Percentiles rank a stretch among this genome's conserved stretches.
These are phyloP conservation scores for Pythium chondricola DNA, from an alignment of 352 stramenopile genomes.

Conservation along the genomic window DNA sequence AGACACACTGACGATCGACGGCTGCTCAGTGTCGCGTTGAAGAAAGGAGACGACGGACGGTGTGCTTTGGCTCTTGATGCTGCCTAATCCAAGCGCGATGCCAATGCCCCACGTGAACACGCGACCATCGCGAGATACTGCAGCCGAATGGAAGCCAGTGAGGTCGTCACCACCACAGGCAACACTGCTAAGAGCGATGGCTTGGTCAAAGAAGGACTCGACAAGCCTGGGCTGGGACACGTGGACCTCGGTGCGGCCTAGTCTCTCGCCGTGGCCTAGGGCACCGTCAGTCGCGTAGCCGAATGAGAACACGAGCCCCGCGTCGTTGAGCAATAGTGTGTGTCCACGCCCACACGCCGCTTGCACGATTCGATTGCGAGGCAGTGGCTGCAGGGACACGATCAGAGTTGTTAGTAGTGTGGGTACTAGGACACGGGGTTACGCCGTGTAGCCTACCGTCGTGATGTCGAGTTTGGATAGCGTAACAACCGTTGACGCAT, in stretches of 20 bases:
- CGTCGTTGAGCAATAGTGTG: conserved; percentile 55
- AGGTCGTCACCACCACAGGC: conserved; percentile 50
- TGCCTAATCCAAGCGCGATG: conserved; percentile 37
- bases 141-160: conserved; percentile 62
- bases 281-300: conserved; percentile 46
- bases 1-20: conserved; percentile 19
- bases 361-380: conserved; percentile 52
- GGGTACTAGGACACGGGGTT: background rate
- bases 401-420: background rate
- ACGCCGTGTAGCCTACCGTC: conserved; percentile 22
- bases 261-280: conserved; percentile 26
- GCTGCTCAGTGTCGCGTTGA: background rate
- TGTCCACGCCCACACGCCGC: conserved; percentile 53
- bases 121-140: conserved; percentile 38
- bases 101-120: conserved; percentile 80
- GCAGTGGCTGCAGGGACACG: conserved; percentile 29
- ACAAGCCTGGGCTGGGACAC: conserved; percentile 31
- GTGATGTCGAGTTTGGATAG: conserved; percentile 16
- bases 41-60: conserved; percentile 28
- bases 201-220: conserved; percentile 46
- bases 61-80: conserved; percentile 26
- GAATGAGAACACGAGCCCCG: conserved; percentile 56
- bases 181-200: conserved; percentile 31
- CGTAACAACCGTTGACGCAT: too few species aligned
- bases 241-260: conserved; percentile 13